A percentile compares a stretch with the other conserved stretches of the same genome.
These are phyloP conservation scores for Byssochlamys sp. DNA, from an alignment of 2,329 filamentous ascomycete species.

Conservation along the genomic window DNA sequence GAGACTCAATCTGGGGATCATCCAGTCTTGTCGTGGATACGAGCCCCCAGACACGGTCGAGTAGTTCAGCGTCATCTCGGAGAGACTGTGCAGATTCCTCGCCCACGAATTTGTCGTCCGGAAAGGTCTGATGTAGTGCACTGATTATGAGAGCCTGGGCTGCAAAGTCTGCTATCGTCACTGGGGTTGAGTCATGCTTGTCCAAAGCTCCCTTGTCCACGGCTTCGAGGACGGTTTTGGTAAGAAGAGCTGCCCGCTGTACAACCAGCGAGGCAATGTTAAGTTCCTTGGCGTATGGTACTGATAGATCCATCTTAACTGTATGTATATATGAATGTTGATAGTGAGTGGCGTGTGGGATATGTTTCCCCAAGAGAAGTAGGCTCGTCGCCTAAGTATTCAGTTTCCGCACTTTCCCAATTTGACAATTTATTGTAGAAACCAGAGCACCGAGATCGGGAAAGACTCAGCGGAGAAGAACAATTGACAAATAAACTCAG, in stretches of 20 bases:
- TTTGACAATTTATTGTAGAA: neutral
- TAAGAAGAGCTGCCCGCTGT: constrained; percentile 48
- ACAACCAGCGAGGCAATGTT: constrained; percentile 37
- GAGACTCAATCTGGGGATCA: constrained; percentile 21
- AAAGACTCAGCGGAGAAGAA: neutral
- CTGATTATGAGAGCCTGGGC: constrained; percentile 54
- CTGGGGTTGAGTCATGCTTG: constrained; percentile 51
- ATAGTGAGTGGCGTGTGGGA: neutral
- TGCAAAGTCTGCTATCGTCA: constrained; percentile 56
- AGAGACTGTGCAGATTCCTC: constrained; percentile 51
- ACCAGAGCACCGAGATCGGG: neutral
- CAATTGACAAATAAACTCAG: neutral
- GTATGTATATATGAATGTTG: neutral
- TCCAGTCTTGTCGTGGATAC: constrained; percentile 32
- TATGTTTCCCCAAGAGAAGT: neutral
- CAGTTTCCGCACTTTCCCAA: neutral
- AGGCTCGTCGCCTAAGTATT: neutral
- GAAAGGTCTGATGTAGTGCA: constrained; percentile 46
- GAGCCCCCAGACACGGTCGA: constrained; percentile 48
- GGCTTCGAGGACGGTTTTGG: constrained; percentile 43
- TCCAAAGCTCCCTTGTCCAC: constrained; percentile 44
- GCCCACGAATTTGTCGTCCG: constrained; percentile 49
- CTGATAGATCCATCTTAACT: constrained; percentile 14
- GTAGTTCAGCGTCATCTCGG: constrained; percentile 39
- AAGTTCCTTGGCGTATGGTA: constrained; percentile 27